Conservation (phyloP, 2,329 filamentous ascomycete genomes). For the Beauveria rudraprayagi region DNA sequence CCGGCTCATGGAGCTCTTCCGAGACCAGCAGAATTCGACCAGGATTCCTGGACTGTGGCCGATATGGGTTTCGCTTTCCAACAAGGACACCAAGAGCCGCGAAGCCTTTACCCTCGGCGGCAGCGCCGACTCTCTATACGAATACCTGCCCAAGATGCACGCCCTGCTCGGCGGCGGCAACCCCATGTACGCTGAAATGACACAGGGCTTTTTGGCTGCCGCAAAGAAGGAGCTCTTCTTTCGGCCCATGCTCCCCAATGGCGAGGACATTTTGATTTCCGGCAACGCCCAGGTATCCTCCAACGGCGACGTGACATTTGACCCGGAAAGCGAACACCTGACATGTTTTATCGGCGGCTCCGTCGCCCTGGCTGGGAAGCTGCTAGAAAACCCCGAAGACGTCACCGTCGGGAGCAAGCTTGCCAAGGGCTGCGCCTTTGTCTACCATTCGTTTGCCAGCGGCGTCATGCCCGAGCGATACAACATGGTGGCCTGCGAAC, state of each 20-base stretch:
- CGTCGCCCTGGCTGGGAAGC: constrained; percentile 39
- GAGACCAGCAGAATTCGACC: constrained; percentile 57
- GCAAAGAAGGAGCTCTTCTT: constrained; percentile 50
- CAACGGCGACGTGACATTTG: constrained; percentile 14
- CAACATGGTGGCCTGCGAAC: constrained; percentile 32
- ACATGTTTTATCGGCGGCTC: constrained; percentile 45
- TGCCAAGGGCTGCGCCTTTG: constrained; percentile 43
- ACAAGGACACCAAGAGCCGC: constrained; percentile 30
- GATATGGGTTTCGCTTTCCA: constrained; percentile 50
- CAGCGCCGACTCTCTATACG: constrained; percentile 34
- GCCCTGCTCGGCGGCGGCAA: constrained; percentile 47
- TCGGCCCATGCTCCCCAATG: constrained; percentile 49
- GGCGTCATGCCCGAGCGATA: constrained; percentile 47
- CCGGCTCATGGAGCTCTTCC: constrained; percentile 58
- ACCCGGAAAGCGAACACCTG: constrained; percentile 36
- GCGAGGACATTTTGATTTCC: constrained; percentile 47
- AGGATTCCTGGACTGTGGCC: constrained; percentile 68
- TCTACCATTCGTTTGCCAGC: constrained; percentile 38
- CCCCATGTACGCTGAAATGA: constrained; percentile 44
- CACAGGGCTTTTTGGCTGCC: constrained; percentile 43
- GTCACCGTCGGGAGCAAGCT: constrained; percentile 37
- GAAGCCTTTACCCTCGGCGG: constrained; percentile 29
- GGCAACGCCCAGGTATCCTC: constrained; percentile 26
- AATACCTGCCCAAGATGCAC: constrained; percentile 37
- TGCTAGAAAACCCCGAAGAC: constrained; percentile 33